Evolutionary conservation across 768 basidiomycete genomes (phyloP), one percentile per base, ranked within the genome.

Genomic region (Hortiboletus campestris): DNA sequence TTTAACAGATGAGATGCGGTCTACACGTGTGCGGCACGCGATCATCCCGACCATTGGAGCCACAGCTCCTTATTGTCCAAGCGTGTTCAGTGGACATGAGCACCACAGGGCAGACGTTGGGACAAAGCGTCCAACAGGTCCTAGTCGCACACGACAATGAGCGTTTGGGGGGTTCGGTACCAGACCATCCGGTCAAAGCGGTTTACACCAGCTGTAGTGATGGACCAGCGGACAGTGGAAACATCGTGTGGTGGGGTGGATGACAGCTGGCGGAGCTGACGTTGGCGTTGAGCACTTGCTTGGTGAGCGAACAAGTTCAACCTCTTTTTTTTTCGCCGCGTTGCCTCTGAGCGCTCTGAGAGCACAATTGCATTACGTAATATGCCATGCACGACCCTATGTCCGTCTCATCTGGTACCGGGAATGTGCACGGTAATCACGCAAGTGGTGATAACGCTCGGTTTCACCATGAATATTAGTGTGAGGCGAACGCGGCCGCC

Each of bases 11-110:
- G 64, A 59, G 66, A 71, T 65, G 67, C 35, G 63, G 63, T 49
- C 60, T 56, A 62, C 65, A 71, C 71, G 67, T 71, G 71, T 63
- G 62, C 20, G 46, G 53, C 67, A 72, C 67, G 65, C 71, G 65
- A 69, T 58, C 57, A 67, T 65, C 67, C 59, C 56, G 58, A 59
- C 60, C 45, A 59, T 49, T 53, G 40, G 28, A 14, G 51, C 29
- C 57, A 62, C 50, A 31, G 8, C 38, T 46, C 46, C 46, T 38
- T 49, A 53, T 62, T 56, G 53, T 57, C 56, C 49, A 53, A 51
- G 66, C 47, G 53, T 56, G 56, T 41, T 61, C 39, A 45, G 55
- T 17, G 40, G 46, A 34, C 31, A 34, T 19, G 11, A 44, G 35
- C 14, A 52, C 38, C 31, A 34, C 31, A 41, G 48, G 25, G 22